These are phyloP conservation scores for Penicillium dipodomyicola DNA, from an alignment of 495 filamentous ascomycete species.

Conservation along the genomic window DNA sequence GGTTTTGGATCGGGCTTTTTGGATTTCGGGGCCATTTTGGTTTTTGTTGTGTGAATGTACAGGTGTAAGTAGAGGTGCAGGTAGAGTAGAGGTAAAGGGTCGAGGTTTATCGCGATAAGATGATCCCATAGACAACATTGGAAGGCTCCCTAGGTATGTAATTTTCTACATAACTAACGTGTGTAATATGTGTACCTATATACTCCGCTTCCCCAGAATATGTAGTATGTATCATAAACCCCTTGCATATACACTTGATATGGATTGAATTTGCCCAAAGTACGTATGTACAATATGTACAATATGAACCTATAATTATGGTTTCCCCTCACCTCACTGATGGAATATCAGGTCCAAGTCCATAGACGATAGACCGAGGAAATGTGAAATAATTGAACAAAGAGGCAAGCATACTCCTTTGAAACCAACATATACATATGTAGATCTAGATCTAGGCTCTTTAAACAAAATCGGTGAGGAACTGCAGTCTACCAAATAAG, in stretches of 20 bases:
- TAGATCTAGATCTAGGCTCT: conserved; percentile 15
- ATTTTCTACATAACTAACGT: too few species aligned
- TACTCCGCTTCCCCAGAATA: conserved; percentile 5
- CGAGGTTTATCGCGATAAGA: conserved; percentile 5
- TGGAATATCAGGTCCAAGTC: conserved; percentile 16
- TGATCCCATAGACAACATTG: background rate
- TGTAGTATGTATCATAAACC: background rate
- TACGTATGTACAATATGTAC: background rate
- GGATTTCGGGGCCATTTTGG: conserved; percentile 24
- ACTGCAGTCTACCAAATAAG: conserved; percentile 15
- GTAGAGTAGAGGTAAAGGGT: too few species aligned
- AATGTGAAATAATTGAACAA: background rate
- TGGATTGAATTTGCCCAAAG: background rate
- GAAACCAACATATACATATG: background rate
- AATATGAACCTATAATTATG: background rate
- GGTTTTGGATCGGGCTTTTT: conserved; percentile 25
- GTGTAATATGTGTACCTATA: background rate
- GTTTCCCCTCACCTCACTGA: conserved; percentile 1
- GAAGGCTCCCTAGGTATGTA: too few species aligned
- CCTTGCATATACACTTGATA: background rate
- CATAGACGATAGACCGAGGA: conserved; percentile 3
- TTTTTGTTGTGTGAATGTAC: background rate
- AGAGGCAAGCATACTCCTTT: background rate
- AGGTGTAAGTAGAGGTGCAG: background rate
- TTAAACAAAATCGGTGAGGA: conserved; percentile 22